phyloP scores from a whole-genome alignment of 176 grass and related monocot genomes.

The Echinochloa phyllopogon region DNA sequence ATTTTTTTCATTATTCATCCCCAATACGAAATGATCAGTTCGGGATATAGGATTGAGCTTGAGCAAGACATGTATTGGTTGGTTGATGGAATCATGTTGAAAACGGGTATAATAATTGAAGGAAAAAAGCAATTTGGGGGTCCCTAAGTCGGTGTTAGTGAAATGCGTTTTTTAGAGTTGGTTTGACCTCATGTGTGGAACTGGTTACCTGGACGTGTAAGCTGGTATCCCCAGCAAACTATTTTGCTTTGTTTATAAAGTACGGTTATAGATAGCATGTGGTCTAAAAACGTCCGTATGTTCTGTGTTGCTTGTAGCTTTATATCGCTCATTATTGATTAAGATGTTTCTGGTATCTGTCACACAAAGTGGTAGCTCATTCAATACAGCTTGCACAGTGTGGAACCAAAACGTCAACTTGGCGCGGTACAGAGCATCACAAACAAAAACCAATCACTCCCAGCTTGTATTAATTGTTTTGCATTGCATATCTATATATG shows the following conservation, averaged over 20 bases:
- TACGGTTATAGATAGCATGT: too few species aligned
- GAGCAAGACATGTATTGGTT: neutral
- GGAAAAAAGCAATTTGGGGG: too few species aligned
- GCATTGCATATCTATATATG: neutral
- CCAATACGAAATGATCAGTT: neutral
- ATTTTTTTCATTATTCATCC: neutral
- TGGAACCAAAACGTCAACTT: constrained; percentile 3
- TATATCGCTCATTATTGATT: neutral
- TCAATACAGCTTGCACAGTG: neutral
- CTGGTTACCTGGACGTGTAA: too few species aligned
- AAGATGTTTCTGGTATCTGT: neutral
- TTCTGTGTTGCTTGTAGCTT: neutral
- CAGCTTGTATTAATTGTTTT: neutral
- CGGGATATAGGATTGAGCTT: neutral
- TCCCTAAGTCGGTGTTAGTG: too few species aligned
- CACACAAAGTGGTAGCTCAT: neutral
- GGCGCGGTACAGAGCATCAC: neutral
- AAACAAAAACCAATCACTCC: neutral
- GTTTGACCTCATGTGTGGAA: too few species aligned
- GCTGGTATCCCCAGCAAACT: too few species aligned
- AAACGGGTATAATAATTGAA: too few species aligned
- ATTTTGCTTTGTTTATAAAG: too few species aligned
- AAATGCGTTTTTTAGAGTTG: too few species aligned
- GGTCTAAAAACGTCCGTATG: too few species aligned
- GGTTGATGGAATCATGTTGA: too few species aligned